Base-by-base conservation (phyloP, 106 monocot species). In the Dendrobium nobile region DNA sequence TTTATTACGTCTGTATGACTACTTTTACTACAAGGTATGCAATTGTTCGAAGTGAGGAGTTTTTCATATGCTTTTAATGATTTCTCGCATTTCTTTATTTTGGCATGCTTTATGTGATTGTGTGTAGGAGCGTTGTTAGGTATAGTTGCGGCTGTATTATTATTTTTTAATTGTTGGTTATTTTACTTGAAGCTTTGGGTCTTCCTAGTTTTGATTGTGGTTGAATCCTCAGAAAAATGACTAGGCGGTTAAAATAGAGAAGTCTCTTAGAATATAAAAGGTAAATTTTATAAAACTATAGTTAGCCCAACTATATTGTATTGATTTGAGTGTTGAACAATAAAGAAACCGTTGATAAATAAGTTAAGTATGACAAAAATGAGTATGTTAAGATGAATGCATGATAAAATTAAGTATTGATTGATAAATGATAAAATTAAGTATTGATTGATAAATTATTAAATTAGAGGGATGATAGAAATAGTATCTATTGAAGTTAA, bases 11-110 rank as follows among this genome's bases (percentile, higher is more conserved):
- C 84, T 97, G 45, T 93, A 88, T 88, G 96, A 97, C 78, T 94
- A 94, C 85, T 97, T 97, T 73, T 97, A 97, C 78, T 81, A 89
- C 83, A 94, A 94, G 92, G 96, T 94, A 88, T 41, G 54, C n/a
- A 44, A 22, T 28, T 72, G 72, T 16, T 40, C 72, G 40, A 72
- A 40, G 24, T 7, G 64, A 72, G 40, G 72, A 16, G 40, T 72
- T 40, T 72, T 2, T 17, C 5, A 72, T 40, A 33, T 72, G 8
- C 64, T 24, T 65, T 1, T 65, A 26, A 65, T 8, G 22, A 24
- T 51, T 26, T 65, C 10, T 65, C 26, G 22, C 7, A 65, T 26
- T 24, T 24, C n/a, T 22, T 24, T 24, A 24, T 64, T 4, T 7
- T 65, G 22, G 64, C 7, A 7, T 27, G 22, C 64, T 65, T 26